These are phyloP conservation scores for Rhynchosporium graminicola DNA, from an alignment of 2,329 filamentous ascomycete genomes.

Conservation along the genomic window DNA sequence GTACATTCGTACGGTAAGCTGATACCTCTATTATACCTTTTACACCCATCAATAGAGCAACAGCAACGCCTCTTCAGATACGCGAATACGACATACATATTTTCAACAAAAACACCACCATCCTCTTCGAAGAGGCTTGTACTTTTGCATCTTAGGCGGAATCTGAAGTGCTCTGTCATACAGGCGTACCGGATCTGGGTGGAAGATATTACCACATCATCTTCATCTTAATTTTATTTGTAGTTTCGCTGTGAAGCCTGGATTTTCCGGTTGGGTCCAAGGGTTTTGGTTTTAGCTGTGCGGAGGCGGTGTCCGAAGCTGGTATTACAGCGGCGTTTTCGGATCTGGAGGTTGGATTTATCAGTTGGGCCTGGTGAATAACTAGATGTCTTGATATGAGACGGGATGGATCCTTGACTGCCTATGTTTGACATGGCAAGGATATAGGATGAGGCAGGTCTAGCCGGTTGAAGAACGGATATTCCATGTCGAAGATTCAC, in stretches of 20 bases:
- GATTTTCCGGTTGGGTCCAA: not conserved
- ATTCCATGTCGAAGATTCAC: too few relatives aligned
- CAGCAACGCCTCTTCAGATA: not conserved
- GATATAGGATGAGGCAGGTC: too few relatives aligned
- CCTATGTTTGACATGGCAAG: too few relatives aligned
- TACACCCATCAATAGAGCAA: not conserved
- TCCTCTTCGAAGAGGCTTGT: conserved; percentile 26
- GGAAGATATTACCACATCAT: conserved; percentile 7
- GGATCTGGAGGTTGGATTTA: not conserved
- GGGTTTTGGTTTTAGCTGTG: conserved; percentile 19
- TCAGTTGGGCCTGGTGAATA: not conserved
- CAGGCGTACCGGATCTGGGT: conserved; percentile 18
- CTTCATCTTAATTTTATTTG: conserved; percentile 30
- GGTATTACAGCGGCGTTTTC: conserved; percentile 29
- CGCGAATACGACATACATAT: not conserved
- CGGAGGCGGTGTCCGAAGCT: conserved; percentile 22
- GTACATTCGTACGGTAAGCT: not conserved
- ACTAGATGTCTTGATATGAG: too few relatives aligned
- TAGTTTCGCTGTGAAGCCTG: conserved; percentile 1
- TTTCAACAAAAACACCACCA: conserved; percentile 2
- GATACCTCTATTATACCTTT: conserved; percentile 1
- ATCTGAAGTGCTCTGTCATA: conserved; percentile 25
- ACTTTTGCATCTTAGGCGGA: conserved; percentile 26
- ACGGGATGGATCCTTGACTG: too few relatives aligned
- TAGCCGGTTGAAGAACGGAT: too few relatives aligned